Evolutionary conservation across 169 alveolate genomes (phyloP).

Genomic region (Plasmodium inui): DNA sequence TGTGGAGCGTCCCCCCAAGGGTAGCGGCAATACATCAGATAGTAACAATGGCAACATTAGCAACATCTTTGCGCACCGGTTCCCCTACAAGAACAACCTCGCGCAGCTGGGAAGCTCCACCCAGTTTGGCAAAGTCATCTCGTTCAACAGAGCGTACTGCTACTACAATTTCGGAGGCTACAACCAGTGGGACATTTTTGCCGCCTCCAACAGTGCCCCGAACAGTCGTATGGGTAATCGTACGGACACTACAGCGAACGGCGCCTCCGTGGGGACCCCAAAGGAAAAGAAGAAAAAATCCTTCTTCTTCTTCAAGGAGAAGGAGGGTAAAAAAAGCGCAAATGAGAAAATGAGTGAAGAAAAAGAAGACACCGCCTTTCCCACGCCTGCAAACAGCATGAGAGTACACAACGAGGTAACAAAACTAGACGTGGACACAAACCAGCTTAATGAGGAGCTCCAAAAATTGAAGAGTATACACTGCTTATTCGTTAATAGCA

Average conservation of each 20-base stretch:
- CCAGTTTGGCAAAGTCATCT: slow-evolving; percentile 33
- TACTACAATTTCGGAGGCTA: slow-evolving; percentile 45
- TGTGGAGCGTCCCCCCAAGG: background rate
- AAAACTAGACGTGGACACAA: slow-evolving; percentile 13
- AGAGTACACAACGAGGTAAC: slow-evolving; percentile 25
- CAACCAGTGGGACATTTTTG: slow-evolving; percentile 23
- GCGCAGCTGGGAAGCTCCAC: background rate
- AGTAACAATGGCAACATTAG: background rate
- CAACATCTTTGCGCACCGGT: slow-evolving; percentile 22
- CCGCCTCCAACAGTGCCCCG: background rate
- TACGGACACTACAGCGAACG: background rate
- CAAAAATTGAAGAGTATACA: slow-evolving; percentile 19
- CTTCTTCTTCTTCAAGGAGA: slow-evolving; percentile 28
- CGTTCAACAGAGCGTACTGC: background rate
- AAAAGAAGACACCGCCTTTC: background rate
- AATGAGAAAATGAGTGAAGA: background rate
- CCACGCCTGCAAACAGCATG: background rate
- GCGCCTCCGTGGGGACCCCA: background rate
- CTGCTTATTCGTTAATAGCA: slow-evolving; percentile 23
- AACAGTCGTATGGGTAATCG: too few relatives aligned
- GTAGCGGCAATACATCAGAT: background rate
- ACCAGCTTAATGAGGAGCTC: slow-evolving; percentile 2
- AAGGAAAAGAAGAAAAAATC: slow-evolving; percentile 27
- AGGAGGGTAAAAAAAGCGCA: slow-evolving; percentile 4
- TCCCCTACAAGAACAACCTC: slow-evolving; percentile 31